Percentiles rank a stretch among this genome's conserved stretches.
These are phyloP conservation scores for Blastobotrys apis DNA, from an alignment of 1,139 yeast genomes.

Conservation along the genomic window DNA sequence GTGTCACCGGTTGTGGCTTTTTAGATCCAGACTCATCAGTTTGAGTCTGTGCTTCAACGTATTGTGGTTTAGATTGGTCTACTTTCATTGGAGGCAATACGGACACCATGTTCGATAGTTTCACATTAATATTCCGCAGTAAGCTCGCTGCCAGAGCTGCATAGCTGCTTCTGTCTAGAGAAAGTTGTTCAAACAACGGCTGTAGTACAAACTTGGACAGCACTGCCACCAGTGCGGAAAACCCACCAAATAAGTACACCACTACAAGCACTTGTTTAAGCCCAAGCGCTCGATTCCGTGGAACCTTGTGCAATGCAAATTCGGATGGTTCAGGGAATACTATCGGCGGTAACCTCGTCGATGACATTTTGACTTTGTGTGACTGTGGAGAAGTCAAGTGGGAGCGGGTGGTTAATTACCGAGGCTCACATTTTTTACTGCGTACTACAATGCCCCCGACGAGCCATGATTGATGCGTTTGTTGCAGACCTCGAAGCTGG, in stretches of 20 bases:
- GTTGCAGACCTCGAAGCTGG: no score
- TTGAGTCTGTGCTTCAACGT: constrained; percentile 33
- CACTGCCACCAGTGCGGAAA: constrained; percentile 30
- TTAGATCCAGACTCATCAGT: constrained; percentile 19
- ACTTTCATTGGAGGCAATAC: constrained; percentile 25
- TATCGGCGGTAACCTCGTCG: constrained; percentile 16
- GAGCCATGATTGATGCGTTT: no score
- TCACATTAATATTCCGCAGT: constrained; percentile 23
- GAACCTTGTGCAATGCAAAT: constrained; percentile 17
- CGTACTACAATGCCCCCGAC: no score
- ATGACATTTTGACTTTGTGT: no score
- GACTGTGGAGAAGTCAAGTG: no score
- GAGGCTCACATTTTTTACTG: no score
- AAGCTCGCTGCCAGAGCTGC: constrained; percentile 26
- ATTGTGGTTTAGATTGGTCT: constrained; percentile 21
- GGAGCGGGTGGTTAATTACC: no score
- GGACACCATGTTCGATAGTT: constrained; percentile 22
- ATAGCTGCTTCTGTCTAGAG: constrained; percentile 33
- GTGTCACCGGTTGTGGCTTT: not conserved
- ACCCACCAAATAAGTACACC: constrained; percentile 36
- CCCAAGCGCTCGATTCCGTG: constrained; percentile 20
- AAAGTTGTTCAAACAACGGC: constrained; percentile 36
- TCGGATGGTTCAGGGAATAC: constrained; percentile 26
- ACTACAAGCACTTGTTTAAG: constrained; percentile 30
- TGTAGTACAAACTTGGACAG: constrained; percentile 33